A percentile compares a stretch with the other conserved stretches of the same genome.
Conservation (phyloP, 176 grass and related monocot genomes). For the Ensete ventricosum region DNA sequence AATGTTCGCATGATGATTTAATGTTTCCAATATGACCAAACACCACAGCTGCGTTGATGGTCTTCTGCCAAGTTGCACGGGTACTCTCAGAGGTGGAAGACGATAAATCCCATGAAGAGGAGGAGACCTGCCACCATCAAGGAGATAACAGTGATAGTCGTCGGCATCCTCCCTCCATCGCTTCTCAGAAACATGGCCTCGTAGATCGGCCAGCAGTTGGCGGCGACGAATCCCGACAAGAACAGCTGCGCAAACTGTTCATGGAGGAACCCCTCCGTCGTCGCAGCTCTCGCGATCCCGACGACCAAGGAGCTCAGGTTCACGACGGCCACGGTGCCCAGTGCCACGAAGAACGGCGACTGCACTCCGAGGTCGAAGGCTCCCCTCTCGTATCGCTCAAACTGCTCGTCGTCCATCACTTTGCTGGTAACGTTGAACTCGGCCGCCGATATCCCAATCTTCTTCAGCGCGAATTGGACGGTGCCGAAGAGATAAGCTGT, state of each 20-base stretch:
- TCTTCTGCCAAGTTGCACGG: too few species aligned
- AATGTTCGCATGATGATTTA: too few species aligned
- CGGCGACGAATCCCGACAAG: conserved; percentile 26
- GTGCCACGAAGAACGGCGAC: conserved; percentile 29
- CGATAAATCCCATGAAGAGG: background rate
- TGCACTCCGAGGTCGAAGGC: conserved; percentile 26
- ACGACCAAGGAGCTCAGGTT: conserved; percentile 21
- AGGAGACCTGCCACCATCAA: background rate
- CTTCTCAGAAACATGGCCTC: conserved; percentile 32
- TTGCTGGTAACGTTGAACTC: conserved; percentile 33
- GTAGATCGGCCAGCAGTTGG: conserved; percentile 39
- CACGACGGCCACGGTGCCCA: conserved; percentile 18
- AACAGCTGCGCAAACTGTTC: conserved; percentile 32
- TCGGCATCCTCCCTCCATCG: conserved; percentile 35
- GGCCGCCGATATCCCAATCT: conserved; percentile 4
- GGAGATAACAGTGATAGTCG: background rate
- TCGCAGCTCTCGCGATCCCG: conserved; percentile 17
- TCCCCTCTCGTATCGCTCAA: conserved; percentile 6
- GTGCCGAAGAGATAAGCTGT: conserved; percentile 19
- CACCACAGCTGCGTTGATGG: too few species aligned
- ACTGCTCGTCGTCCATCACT: conserved; percentile 33
- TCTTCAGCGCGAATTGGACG: conserved; percentile 9
- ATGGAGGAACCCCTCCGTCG: background rate
- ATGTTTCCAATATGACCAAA: too few species aligned
- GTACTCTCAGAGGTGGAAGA: background rate